A percentile compares a stretch with the other conserved stretches of the same genome.
Conservation (phyloP, 2,329 filamentous ascomycete genomes). For the Aspergillus aculeatus region DNA sequence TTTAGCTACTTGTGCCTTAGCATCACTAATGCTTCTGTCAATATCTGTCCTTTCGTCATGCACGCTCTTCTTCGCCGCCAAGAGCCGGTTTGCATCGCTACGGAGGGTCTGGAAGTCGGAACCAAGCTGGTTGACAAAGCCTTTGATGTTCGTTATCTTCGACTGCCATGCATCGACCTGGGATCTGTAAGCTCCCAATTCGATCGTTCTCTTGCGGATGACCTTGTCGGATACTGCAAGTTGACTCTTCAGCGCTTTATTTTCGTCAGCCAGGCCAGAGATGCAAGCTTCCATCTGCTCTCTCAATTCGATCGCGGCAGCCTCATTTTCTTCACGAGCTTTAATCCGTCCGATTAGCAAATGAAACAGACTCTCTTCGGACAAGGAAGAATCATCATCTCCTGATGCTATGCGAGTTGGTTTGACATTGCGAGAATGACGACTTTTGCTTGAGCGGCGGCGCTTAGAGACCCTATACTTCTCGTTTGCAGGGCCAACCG, state of each 20-base stretch:
- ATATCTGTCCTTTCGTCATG: constrained; percentile 28
- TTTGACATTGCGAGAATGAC: not conserved
- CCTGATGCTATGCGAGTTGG: not conserved
- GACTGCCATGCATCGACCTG: constrained; percentile 36
- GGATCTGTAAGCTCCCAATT: constrained; percentile 21
- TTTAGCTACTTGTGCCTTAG: constrained; percentile 22
- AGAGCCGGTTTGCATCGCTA: constrained; percentile 30
- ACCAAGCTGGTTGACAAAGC: constrained; percentile 35
- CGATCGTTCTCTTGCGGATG: constrained; percentile 21
- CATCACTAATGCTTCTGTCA: constrained; percentile 22
- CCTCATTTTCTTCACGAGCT: constrained; percentile 36
- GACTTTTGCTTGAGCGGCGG: constrained; percentile 12
- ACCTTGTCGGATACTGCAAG: constrained; percentile 19
- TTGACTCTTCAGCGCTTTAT: constrained; percentile 27
- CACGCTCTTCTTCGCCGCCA: constrained; percentile 22
- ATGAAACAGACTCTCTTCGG: constrained; percentile 38
- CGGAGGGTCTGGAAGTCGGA: constrained; percentile 33
- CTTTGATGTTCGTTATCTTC: constrained; percentile 33
- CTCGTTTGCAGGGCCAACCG: not conserved
- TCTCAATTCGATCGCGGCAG: constrained; percentile 19
- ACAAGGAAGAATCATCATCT: constrained; percentile 15
- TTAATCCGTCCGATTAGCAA: constrained; percentile 36
- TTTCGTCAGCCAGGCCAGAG: constrained; percentile 26
- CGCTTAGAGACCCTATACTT: constrained; percentile 19
- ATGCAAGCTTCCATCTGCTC: constrained; percentile 30